Percentiles rank a stretch among this genome's conserved stretches.
These are phyloP conservation scores for Fusarium fracticaudum DNA, from an alignment of 2,329 filamentous ascomycete genomes.

Conservation along the genomic window DNA sequence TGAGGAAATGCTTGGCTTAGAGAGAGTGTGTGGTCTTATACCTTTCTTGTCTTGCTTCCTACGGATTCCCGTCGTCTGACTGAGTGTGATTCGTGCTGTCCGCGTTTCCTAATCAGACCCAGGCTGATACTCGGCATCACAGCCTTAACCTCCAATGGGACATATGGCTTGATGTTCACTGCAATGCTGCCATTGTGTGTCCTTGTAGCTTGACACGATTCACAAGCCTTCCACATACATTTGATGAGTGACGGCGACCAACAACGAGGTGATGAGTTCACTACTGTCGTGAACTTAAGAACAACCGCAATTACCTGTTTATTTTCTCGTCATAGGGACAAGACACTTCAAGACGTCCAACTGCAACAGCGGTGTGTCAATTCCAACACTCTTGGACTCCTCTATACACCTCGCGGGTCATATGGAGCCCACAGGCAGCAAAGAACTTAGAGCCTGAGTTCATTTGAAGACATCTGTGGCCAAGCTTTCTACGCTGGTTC, in stretches of 20 bases:
- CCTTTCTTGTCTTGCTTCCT: accelerated
- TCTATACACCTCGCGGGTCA: too few relatives aligned
- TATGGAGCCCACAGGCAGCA: too few relatives aligned
- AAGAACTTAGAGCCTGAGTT: too few relatives aligned
- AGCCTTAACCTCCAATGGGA: accelerated
- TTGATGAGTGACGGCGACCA: too few relatives aligned
- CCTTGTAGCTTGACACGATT: neutral
- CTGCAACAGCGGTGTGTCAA: too few relatives aligned
- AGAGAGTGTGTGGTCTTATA: neutral
- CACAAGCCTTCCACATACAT: neutral
- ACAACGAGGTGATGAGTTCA: neutral
- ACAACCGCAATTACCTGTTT: neutral
- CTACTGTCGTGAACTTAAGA: neutral
- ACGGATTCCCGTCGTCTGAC: neutral
- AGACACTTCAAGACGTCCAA: too few relatives aligned
- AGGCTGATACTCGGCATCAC: neutral
- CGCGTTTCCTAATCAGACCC: neutral
- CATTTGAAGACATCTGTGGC: neutral
- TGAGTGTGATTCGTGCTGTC: neutral
- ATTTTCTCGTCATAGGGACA: neutral
- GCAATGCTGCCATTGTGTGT: neutral
- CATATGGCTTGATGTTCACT: neutral
- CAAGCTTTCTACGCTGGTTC: accelerated
- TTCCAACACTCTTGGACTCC: too few relatives aligned
- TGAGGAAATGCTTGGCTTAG: neutral